phyloP scores from a whole-genome alignment of 116 monocot species.

The Phalaenopsis hybrid region DNA sequence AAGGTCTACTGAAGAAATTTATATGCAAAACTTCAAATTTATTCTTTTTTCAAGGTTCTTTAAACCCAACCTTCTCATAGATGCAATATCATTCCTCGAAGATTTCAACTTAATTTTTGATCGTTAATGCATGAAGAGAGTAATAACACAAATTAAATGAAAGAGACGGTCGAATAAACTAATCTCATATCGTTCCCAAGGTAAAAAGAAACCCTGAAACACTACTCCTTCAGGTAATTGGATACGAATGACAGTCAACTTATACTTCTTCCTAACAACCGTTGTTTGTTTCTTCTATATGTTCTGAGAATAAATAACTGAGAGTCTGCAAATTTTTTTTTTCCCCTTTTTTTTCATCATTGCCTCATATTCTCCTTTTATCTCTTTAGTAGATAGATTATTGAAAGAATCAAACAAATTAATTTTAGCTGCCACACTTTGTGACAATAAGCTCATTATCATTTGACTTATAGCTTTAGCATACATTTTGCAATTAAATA shows the following conservation, averaged over 20 bases:
- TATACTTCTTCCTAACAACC: slow-evolving; percentile 52
- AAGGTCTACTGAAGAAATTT: background rate
- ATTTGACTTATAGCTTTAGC: too few relatives aligned
- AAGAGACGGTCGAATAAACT: background rate
- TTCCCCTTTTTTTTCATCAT: too few relatives aligned
- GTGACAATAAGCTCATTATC: too few relatives aligned
- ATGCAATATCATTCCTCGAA: background rate
- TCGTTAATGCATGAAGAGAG: background rate
- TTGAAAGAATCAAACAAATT: too few relatives aligned
- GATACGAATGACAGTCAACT: slow-evolving; percentile 49
- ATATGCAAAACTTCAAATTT: background rate
- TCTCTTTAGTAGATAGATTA: too few relatives aligned
- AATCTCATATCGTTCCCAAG: slow-evolving; percentile 87
- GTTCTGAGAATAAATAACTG: slow-evolving; percentile 82
- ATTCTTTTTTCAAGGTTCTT: too few relatives aligned
- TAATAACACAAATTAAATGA: background rate
- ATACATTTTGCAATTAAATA: too few relatives aligned
- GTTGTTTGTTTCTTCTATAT: slow-evolving; percentile 70
- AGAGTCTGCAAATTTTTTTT: slow-evolving; percentile 44
- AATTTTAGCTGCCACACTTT: too few relatives aligned
- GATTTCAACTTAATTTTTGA: background rate
- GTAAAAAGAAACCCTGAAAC: slow-evolving; percentile 73
- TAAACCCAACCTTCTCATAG: background rate
- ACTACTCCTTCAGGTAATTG: slow-evolving; percentile 94
- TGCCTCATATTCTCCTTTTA: too few relatives aligned